A percentile compares a stretch with the other conserved stretches of the same genome.
Conservation (phyloP, 768 basidiomycete species). For the Amanita phalloides region DNA sequence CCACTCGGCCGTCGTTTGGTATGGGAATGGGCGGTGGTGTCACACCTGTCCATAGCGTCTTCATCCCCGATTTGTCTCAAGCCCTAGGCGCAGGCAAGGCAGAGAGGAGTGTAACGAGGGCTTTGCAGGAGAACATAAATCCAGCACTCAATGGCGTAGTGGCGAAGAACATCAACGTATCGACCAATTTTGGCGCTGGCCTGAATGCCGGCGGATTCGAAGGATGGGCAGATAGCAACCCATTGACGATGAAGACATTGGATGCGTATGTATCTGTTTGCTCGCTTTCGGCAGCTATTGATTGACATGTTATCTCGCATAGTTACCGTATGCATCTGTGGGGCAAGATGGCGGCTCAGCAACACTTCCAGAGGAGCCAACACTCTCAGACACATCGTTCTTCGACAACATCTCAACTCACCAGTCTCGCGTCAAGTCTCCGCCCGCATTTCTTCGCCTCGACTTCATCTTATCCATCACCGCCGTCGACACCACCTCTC, state of each 20-base stretch:
- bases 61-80: slow-evolving; percentile 51
- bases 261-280: slow-evolving; percentile 48
- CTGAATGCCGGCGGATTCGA: slow-evolving; percentile 44
- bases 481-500: slow-evolving; percentile 11
- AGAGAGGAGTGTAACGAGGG: slow-evolving; percentile 14
- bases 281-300: slow-evolving; percentile 3
- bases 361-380: slow-evolving; percentile 27
- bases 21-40: slow-evolving; percentile 47
- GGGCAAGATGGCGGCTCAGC: slow-evolving; percentile 82
- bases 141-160: slow-evolving; percentile 44
- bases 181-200: slow-evolving; percentile 3
- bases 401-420: slow-evolving; percentile 16
- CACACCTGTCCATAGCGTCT: slow-evolving; percentile 77
- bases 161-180: slow-evolving; percentile 8
- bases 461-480: slow-evolving; percentile 9
- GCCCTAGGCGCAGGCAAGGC: slow-evolving; percentile 4
- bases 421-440: slow-evolving; percentile 30
- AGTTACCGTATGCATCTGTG: slow-evolving; percentile 87
- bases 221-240: slow-evolving; percentile 67
- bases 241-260: slow-evolving; percentile 80
- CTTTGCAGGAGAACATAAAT: slow-evolving; percentile 71
- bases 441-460: slow-evolving; percentile 27
- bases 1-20: slow-evolving; percentile 11
- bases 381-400: slow-evolving; percentile 21
- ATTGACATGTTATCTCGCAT: slow-evolving; percentile 6